Conservation (phyloP, 305 asterid species). For the Fraxinus floribunda region DNA sequence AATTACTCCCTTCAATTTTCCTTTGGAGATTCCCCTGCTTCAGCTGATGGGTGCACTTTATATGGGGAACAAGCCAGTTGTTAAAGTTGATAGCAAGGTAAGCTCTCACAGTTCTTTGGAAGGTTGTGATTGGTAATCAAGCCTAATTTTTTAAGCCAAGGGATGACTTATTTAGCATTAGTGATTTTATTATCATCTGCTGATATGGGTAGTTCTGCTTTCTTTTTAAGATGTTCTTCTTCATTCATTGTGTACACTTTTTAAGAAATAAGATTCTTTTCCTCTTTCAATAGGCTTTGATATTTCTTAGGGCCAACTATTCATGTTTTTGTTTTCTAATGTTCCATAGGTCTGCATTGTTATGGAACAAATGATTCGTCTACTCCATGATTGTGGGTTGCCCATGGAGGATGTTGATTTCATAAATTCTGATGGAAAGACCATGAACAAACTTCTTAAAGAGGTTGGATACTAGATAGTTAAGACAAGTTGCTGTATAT, state of each 20-base stretch:
- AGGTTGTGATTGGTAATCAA: background rate
- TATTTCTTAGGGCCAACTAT: background rate
- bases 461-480: slow-evolving; percentile 54
- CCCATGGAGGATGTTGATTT: slow-evolving; percentile 84
- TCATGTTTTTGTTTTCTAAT: background rate
- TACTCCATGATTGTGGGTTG: slow-evolving; percentile 91
- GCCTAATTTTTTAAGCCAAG: background rate
- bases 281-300: background rate
- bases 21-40: slow-evolving; percentile 92
- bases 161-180: background rate
- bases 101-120: background rate
- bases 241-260: background rate
- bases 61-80: slow-evolving; percentile 97
- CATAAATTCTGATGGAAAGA: slow-evolving; percentile 84
- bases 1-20: slow-evolving; percentile 91
- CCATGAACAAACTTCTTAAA: slow-evolving; percentile 81
- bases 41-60: slow-evolving; percentile 98
- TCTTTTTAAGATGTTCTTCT: background rate
- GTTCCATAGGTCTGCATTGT: slow-evolving; percentile 70
- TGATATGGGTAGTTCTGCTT: background rate
- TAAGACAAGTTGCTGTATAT: slow-evolving; percentile 5
- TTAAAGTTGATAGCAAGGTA: slow-evolving; percentile 96
- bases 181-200: background rate
- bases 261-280: background rate
- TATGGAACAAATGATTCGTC: slow-evolving; percentile 90